Evolutionary conservation across 495 filamentous ascomycete species (phyloP), one percentile per base, ranked within the genome.

Genomic region (Letharia columbiana): DNA sequence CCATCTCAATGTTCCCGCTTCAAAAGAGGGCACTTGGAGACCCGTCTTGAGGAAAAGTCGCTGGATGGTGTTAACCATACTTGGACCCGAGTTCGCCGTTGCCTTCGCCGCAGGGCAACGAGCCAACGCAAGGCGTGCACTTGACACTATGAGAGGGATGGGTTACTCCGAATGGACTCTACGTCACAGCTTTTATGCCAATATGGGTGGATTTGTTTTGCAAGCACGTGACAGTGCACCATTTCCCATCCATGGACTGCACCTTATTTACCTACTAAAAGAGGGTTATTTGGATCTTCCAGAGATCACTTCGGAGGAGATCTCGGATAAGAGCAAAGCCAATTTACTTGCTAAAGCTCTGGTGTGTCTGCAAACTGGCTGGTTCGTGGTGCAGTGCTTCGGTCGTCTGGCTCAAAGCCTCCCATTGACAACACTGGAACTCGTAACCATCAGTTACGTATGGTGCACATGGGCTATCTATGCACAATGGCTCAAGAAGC

Each of bases 121-220:
- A 56, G 20, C 35, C 17, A 41, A 60, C 15, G 72, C 72, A 15
- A 64, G 47, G 33, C 45, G 57, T 33, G 61, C 59, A 13, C 59
- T 67, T 18, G 40, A 50, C 33, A 17, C 31, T 9, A 67, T 68
- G 17, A 66, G n/a, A 35, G 49, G 9, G 31, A 49, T 47, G 50
- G 41, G 68, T 64, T 64, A 64, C 7, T 63, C 66, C 40, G 54
- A 67, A 20, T 77, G 73, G 76, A 71, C 71, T 2, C 50, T 71
- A 37, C 70, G 63, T 9, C 77, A 79, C 56, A 63, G 71, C 15
- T 74, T 69, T 47, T 73, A 72, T 60, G 74, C 77, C 18, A 75
- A 75, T 56, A 76, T 78, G 71, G 74, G 76, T 10, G 73, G 75
- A 0, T 76, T 78, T 60, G 65, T 71, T 2, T 52, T 78, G 15